Evolutionary conservation across 345 rosid species (phyloP).

Genomic region (Sonneratia alba): DNA sequence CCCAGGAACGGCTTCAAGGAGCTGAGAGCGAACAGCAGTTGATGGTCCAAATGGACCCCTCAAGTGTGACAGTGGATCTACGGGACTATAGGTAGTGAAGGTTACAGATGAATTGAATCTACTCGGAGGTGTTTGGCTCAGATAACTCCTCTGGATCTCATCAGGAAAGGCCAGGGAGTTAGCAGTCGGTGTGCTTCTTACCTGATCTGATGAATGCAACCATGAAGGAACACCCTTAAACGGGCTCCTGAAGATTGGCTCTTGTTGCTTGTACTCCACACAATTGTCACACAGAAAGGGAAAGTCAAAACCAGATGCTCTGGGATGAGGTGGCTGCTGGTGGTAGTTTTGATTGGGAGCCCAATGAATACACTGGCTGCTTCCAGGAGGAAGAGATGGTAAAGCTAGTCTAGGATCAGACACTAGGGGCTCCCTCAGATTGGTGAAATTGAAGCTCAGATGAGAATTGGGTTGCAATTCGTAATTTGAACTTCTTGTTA

Average conservation of each 20-base stretch:
- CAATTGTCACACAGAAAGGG: slow-evolving; percentile 33
- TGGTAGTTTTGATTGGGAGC: slow-evolving; percentile 18
- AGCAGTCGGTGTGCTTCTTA: slow-evolving; percentile 10
- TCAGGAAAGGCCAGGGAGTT: slow-evolving; percentile 18
- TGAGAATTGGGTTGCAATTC: slow-evolving; percentile 16
- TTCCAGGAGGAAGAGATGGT: slow-evolving; percentile 11
- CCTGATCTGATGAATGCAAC: slow-evolving; percentile 21
- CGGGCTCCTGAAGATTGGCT: slow-evolving; percentile 20
- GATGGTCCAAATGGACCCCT: slow-evolving; percentile 21
- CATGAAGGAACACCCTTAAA: slow-evolving; percentile 32
- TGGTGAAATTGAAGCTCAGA: slow-evolving; percentile 13
- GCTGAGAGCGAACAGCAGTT: slow-evolving; percentile 16
- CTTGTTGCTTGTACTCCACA: slow-evolving; percentile 16
- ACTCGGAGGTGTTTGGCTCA: slow-evolving; percentile 7
- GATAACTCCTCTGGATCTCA: slow-evolving; percentile 10
- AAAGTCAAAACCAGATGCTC: slow-evolving; percentile 24
- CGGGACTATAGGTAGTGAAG: slow-evolving; percentile 2
- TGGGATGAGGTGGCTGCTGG: slow-evolving; percentile 18
- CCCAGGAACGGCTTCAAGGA: slow-evolving; percentile 17
- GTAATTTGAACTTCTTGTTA: slow-evolving; percentile 11
- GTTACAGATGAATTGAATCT: slow-evolving; percentile 9
- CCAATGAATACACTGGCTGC: slow-evolving; percentile 13
- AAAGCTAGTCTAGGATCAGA: slow-evolving; percentile 17
- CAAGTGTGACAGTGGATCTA: slow-evolving; percentile 8
- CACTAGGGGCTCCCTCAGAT: slow-evolving; percentile 22